phyloP scores from a whole-genome alignment of 148 eudicot genomes.

The Pharnaceum exiguum region DNA sequence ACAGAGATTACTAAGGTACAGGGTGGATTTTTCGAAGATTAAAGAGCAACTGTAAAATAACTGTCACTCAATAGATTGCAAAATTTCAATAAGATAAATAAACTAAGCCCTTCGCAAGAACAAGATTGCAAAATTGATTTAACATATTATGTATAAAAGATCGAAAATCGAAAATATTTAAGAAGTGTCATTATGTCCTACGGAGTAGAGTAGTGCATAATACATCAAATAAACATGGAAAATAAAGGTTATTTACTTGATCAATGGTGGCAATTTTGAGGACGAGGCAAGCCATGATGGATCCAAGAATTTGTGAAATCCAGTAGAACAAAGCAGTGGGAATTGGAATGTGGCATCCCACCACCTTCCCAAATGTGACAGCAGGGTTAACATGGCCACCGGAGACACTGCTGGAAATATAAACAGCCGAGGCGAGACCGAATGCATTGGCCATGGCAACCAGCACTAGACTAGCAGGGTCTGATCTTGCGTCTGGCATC shows the following conservation, averaged over 20 bases:
- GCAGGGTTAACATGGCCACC: conserved; percentile 72
- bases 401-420: conserved; percentile 43
- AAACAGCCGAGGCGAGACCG: conserved; percentile 50
- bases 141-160: no score
- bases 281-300: conserved; percentile 71
- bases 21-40: not conserved
- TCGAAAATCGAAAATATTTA: no score
- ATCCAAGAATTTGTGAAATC: conserved; percentile 73
- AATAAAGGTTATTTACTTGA: conserved; percentile 33
- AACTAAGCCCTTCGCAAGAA: no score
- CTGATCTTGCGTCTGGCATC: conserved; percentile 41
- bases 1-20: no score
- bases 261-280: conserved; percentile 53
- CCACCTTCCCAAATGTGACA: conserved; percentile 61
- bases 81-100: no score
- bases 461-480: conserved; percentile 48
- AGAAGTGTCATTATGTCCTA: no score
- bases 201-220: no score
- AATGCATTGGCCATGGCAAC: conserved; percentile 70
- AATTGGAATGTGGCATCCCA: conserved; percentile 68
- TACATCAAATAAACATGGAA: not conserved
- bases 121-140: no score
- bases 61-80: no score
- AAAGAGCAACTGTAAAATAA: not conserved
- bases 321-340: conserved; percentile 67